phyloP scores from a whole-genome alignment of 345 rosid genomes.

The Eucalyptus coolabah region DNA sequence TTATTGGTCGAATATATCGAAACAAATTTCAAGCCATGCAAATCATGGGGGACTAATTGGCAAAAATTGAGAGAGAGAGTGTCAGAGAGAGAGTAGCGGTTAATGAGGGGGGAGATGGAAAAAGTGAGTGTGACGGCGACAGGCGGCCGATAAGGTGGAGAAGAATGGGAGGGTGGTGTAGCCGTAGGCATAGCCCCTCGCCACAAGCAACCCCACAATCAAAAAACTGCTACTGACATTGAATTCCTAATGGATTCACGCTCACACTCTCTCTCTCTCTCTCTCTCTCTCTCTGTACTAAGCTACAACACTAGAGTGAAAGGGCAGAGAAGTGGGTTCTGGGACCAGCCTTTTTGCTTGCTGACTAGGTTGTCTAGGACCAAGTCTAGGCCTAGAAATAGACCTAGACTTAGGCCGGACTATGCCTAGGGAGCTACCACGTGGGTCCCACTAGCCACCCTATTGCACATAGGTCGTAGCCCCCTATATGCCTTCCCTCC shows the following conservation, averaged over 20 bases:
- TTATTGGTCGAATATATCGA: background rate
- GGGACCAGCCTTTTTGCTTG: background rate
- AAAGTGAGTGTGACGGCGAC: background rate
- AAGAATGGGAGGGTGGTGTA: background rate
- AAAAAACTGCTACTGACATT: background rate
- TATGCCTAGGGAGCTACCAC: background rate
- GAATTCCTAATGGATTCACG: background rate
- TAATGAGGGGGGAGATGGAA: background rate
- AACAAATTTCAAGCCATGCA: background rate
- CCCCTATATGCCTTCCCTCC: background rate
- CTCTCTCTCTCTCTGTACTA: background rate
- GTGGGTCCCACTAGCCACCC: background rate
- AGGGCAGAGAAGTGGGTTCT: background rate
- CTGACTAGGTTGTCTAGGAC: background rate
- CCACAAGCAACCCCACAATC: background rate
- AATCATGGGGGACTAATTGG: background rate
- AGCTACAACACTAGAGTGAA: background rate
- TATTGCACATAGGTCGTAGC: background rate
- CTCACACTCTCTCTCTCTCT: background rate
- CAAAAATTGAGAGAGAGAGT: background rate
- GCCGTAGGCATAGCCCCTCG: background rate
- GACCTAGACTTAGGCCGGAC: background rate
- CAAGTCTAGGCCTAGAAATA: background rate
- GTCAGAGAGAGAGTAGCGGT: background rate
- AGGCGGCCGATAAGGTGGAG: background rate